A percentile compares a stretch with the other conserved stretches of the same genome.
Conservation (phyloP, 2,329 filamentous ascomycete species). For the Aspergillus calidoustus region DNA sequence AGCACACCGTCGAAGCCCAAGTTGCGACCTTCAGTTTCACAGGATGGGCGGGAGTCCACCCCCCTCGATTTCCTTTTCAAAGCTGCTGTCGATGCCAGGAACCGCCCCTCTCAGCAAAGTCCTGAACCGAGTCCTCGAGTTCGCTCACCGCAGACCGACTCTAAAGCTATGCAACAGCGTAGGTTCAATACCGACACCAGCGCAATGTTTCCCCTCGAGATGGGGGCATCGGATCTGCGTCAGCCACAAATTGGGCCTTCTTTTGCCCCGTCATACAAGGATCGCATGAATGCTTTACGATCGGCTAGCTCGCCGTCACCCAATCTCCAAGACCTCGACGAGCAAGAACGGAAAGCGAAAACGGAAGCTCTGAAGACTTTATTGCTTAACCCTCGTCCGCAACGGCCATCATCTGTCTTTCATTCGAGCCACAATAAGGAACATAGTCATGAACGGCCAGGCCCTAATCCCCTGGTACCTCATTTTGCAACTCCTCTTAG, state of each 20-base stretch:
- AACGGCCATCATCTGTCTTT: constrained; percentile 40
- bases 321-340: constrained; percentile 34
- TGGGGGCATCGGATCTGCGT: constrained; percentile 63
- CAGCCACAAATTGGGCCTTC: constrained; percentile 64
- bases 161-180: constrained; percentile 45
- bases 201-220: constrained; percentile 69
- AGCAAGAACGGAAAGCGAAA: constrained; percentile 48
- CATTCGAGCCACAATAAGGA: constrained; percentile 28
- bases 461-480: constrained; percentile 28
- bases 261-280: constrained; percentile 64
- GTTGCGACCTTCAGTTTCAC: constrained; percentile 38
- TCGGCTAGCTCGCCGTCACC: constrained; percentile 41
- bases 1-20: constrained; percentile 52
- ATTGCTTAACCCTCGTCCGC: constrained; percentile 48
- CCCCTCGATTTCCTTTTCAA: constrained; percentile 90
- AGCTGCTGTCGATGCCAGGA: constrained; percentile 72
- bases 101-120: constrained; percentile 57
- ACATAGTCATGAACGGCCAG: constrained; percentile 26
- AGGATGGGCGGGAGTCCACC: constrained; percentile 63
- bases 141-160: constrained; percentile 55
- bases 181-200: constrained; percentile 54
- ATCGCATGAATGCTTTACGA: constrained; percentile 51
- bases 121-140: constrained; percentile 46
- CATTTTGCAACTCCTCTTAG: constrained; percentile 39
- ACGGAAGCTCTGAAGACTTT: constrained; percentile 52